Evolutionary conservation across 345 rosid genomes (phyloP), one percentile per base, ranked within the genome.

Genomic region (Ricinus communis): DNA sequence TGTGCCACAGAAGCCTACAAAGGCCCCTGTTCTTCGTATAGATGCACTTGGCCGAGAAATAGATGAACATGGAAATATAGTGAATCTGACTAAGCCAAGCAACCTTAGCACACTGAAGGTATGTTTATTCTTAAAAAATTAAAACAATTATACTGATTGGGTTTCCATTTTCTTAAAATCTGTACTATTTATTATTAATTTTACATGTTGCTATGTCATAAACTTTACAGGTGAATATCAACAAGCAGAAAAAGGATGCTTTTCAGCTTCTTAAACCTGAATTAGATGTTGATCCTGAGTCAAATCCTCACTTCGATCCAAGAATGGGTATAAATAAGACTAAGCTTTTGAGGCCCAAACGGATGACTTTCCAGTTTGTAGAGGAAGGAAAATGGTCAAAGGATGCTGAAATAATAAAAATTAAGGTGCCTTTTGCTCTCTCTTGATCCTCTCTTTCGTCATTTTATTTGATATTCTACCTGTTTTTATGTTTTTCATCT

Each of bases 51-150:
- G 99, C 74, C 87, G 97, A 83, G 99, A 95, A 85, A 92, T 92
- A 73, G 97, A 90, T 75, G 99, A 95, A 78, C 89, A 92, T 71
- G 99, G 97, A 62, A 92, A 92, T 74, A 80, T 95, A 19, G 88
- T 95, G 81, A 92, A 81, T 62, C 75, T 82, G 78, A 70, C 94
- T 58, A 92, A 90, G 76, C 97, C 97, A 66, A 95, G 85, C 86
- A 89, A 95, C 79, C 93, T 90, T 74, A 95, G 97, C 87, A 95
- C 99, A 22, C 86, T 95, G 40, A 95, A 95, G 96, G 98, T 94
- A 77, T 71, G 81, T 46, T 22, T 57, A 51, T 52, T 53, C 21
- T 43, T 38, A 22, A 27, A 43, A 2, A 33, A 53, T 18, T 16
- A 12, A 50, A n/a, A n/a, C n/a, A n/a, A n/a, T n/a, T n/a, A n/a